These are phyloP conservation scores for Rhazya stricta DNA, from an alignment of 257 asterid species.

Conservation along the genomic window DNA sequence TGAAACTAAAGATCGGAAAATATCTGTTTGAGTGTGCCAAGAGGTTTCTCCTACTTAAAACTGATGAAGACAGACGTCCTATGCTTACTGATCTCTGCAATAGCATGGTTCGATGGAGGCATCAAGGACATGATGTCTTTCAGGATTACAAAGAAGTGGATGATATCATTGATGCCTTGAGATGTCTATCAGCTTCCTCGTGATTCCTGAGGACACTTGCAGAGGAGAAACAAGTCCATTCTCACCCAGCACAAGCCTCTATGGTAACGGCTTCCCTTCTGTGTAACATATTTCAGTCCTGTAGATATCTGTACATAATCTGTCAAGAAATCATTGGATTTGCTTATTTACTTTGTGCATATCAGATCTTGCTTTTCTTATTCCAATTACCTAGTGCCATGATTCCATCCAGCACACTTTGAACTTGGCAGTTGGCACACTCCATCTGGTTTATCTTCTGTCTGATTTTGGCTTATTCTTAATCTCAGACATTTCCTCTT, in stretches of 20 bases:
- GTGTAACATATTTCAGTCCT: background rate
- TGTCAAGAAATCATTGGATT: background rate
- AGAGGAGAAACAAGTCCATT: background rate
- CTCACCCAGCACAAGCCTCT: background rate
- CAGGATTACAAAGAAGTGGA: constrained; percentile 39
- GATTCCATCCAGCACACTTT: background rate
- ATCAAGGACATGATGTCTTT: constrained; percentile 45
- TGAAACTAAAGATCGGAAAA: constrained; percentile 44
- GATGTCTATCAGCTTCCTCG: constrained; percentile 21
- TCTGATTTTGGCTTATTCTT: background rate
- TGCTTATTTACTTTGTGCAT: background rate
- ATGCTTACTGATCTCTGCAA: constrained; percentile 48
- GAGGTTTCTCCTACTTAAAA: constrained; percentile 39
- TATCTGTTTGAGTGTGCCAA: constrained; percentile 54
- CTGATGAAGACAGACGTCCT: constrained; percentile 27
- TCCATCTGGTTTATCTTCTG: background rate
- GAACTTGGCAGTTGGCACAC: background rate
- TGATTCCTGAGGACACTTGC: background rate
- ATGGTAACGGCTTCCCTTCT: background rate
- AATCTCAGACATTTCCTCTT: background rate
- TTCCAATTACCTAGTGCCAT: background rate
- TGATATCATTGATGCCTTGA: constrained; percentile 38
- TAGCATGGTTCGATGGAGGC: constrained; percentile 51
- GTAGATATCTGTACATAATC: background rate
- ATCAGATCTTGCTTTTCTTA: background rate